Percentiles rank a stretch among this genome's conserved stretches.
Conservation (phyloP, 768 basidiomycete genomes). For the Termitomyces sp. region DNA sequence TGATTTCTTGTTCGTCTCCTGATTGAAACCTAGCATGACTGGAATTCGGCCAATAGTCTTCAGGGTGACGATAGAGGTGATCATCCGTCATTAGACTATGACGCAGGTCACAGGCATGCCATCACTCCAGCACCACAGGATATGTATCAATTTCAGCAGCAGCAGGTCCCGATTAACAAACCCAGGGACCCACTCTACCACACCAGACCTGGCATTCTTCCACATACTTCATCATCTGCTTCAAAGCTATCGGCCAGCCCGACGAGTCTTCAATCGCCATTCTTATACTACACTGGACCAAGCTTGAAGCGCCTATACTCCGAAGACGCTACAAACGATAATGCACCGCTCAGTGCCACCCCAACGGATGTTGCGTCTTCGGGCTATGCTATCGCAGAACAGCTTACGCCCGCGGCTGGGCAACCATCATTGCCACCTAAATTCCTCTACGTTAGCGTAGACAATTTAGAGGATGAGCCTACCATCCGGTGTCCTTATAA, state of each 20-base stretch:
- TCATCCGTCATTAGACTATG: background rate
- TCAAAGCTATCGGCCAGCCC: background rate
- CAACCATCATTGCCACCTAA: background rate
- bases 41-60: background rate
- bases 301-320: background rate
- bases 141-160: background rate
- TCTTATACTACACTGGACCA: background rate
- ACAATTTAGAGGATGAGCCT: background rate
- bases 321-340: background rate
- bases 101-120: conserved; percentile 3
- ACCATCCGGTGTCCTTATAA: conserved; percentile 16
- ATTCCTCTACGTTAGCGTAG: background rate
- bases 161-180: background rate
- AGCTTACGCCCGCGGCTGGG: background rate
- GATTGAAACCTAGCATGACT: background rate
- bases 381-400: background rate
- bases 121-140: conserved; percentile 4
- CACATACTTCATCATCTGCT: background rate
- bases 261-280: background rate
- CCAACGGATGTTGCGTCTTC: background rate
- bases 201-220: background rate
- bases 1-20: background rate
- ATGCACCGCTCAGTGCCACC: background rate
- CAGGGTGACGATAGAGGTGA: background rate
- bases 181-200: background rate